These are phyloP conservation scores for Trypanosoma theileri DNA, from an alignment of 208 protist genomes.

Conservation along the genomic window DNA sequence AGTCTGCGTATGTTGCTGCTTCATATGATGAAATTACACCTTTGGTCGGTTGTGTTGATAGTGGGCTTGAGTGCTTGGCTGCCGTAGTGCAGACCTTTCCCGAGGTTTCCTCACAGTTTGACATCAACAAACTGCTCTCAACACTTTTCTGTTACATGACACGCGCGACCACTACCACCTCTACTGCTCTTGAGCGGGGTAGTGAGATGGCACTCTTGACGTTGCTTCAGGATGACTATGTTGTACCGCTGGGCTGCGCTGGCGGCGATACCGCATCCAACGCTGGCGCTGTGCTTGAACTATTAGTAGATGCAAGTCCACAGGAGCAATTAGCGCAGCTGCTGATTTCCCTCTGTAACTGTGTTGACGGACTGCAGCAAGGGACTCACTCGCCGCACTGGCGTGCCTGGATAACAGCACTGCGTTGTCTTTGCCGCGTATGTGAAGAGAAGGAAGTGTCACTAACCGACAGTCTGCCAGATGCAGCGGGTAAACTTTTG, in stretches of 20 bases:
- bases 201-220: constrained; percentile 30
- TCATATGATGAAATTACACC: neutral
- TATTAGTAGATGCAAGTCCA: constrained; percentile 47
- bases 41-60: constrained; percentile 25
- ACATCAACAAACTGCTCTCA: constrained; percentile 25
- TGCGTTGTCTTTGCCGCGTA: constrained; percentile 33
- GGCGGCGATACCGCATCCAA: constrained; percentile 44
- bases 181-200: neutral
- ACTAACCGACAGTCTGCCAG: constrained; percentile 20
- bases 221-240: constrained; percentile 52
- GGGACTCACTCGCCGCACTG: constrained; percentile 4
- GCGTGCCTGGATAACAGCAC: constrained; percentile 18
- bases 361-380: neutral
- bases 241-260: constrained; percentile 57
- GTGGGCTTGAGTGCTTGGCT: constrained; percentile 47
- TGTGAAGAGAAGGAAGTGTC: constrained; percentile 33
- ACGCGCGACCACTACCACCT: neutral
- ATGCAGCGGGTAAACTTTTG: constrained; percentile 8
- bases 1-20: constrained; percentile 5
- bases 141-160: constrained; percentile 50
- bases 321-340: constrained; percentile 13
- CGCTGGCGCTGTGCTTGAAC: constrained; percentile 46
- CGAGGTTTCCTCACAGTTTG: constrained; percentile 30
- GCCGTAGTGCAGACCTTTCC: constrained; percentile 46
- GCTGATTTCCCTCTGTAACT: constrained; percentile 12